phyloP scores from a whole-genome alignment of 2,329 filamentous ascomycete species.

The Fusarium sp. region DNA sequence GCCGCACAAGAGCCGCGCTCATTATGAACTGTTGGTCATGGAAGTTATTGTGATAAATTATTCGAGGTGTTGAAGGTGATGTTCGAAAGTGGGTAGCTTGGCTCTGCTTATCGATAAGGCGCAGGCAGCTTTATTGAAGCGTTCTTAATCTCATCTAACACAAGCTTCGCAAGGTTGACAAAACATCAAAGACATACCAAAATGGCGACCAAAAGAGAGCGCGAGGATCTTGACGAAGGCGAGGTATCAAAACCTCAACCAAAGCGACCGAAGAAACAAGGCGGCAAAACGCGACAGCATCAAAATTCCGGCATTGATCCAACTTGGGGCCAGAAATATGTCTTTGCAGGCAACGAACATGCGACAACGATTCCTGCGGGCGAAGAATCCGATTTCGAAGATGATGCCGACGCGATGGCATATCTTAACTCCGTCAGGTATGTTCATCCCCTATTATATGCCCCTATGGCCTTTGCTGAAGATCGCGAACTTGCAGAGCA shows the following conservation, averaged over 20 bases:
- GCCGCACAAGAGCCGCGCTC: constrained; percentile 52
- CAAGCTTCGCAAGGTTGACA: constrained; percentile 20
- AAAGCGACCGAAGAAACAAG: constrained; percentile 49
- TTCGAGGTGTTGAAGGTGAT: constrained; percentile 5
- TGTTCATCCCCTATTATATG: constrained; percentile 50
- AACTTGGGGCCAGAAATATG: constrained; percentile 78
- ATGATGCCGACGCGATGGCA: constrained; percentile 75
- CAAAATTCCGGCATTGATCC: constrained; percentile 68
- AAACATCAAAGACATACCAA: constrained; percentile 6
- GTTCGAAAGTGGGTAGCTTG: constrained; percentile 8
- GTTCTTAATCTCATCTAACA: constrained; percentile 18
- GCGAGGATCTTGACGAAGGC: constrained; percentile 50
- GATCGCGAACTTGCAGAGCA: constrained; percentile 31
- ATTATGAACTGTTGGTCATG: constrained; percentile 50
- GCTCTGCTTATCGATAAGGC: constrained; percentile 42
- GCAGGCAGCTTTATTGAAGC: constrained; percentile 21
- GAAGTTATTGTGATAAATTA: constrained; percentile 24
- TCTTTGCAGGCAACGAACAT: constrained; percentile 74
- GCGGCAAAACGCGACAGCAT: constrained; percentile 56
- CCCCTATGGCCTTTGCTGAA: constrained; percentile 49
- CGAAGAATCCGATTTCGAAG: constrained; percentile 75
- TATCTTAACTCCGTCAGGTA: constrained; percentile 81
- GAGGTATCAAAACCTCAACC: constrained; percentile 47
- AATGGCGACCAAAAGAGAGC: constrained; percentile 56
- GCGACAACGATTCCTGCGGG: constrained; percentile 60